Conservation (phyloP, 2,329 filamentous ascomycete species). For the Sporothrix euskadiensis region DNA sequence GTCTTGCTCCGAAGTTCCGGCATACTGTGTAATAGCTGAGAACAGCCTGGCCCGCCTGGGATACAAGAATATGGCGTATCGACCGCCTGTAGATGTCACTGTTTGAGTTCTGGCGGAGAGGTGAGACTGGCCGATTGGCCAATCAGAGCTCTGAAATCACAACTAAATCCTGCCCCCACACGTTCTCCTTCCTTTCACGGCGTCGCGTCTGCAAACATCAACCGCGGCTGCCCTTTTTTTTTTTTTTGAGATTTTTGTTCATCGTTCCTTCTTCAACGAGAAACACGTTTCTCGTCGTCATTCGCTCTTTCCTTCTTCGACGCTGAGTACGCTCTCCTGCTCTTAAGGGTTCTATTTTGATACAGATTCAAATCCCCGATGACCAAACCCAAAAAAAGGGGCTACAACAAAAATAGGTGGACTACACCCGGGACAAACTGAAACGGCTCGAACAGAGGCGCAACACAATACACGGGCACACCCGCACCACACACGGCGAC, state of each 20-base stretch:
- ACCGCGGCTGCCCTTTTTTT: conserved; percentile 11
- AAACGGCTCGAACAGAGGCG: neutral
- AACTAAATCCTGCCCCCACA: neutral
- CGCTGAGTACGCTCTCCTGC: neutral
- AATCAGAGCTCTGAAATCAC: neutral
- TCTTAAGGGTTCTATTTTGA: too few species aligned
- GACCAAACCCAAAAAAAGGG: neutral
- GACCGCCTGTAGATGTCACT: neutral
- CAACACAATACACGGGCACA: neutral
- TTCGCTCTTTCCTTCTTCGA: neutral
- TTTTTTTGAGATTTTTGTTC: neutral
- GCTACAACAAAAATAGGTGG: neutral
- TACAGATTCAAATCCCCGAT: neutral
- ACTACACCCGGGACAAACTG: too few species aligned
- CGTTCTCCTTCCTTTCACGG: neutral
- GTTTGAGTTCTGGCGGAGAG: neutral
- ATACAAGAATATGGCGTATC: neutral
- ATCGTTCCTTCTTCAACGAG: neutral
- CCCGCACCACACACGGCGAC: neutral
- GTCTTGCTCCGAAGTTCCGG: neutral
- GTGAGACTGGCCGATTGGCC: neutral
- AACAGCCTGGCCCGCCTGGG: too few species aligned
- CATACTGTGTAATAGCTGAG: too few species aligned
- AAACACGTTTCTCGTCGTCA: neutral
- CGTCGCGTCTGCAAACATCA: neutral